A percentile compares a stretch with the other conserved stretches of the same genome.
Evolutionary conservation across 352 stramenopile species (phyloP).

Genomic region (Globisporangium yorkense): DNA sequence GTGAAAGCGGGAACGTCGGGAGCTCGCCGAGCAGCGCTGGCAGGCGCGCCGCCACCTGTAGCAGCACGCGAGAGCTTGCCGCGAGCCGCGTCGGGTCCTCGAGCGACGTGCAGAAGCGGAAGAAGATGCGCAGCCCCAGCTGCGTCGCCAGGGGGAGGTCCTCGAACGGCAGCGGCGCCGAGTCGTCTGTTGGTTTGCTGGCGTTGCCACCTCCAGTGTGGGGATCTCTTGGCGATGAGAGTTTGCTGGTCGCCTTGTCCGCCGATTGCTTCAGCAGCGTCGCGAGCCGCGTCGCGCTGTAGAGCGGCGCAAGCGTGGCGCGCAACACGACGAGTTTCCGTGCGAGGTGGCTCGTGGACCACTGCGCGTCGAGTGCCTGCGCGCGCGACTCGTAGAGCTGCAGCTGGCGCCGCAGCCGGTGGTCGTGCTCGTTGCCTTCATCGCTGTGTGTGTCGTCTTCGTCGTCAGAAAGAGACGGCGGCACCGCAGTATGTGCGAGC

Average conservation of each 20-base stretch:
- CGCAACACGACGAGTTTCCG: slow-evolving; percentile 40
- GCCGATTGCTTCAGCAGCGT: not conserved
- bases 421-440: not conserved
- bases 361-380: slow-evolving; percentile 21
- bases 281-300: not conserved
- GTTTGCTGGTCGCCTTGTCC: not conserved
- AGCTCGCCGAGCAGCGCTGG: slow-evolving; percentile 48
- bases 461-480: not conserved
- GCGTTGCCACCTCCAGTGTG: too few species aligned
- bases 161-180: slow-evolving; percentile 21
- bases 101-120: slow-evolving; percentile 50
- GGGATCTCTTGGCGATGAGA: too few species aligned
- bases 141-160: slow-evolving; percentile 42
- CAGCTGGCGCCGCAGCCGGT: not conserved
- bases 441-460: not conserved
- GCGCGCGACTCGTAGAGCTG: slow-evolving; percentile 13
- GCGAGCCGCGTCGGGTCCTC: slow-evolving; percentile 20
- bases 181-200: slow-evolving; percentile 8
- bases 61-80: slow-evolving; percentile 26
- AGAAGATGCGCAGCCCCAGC: slow-evolving; percentile 65
- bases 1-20: slow-evolving; percentile 47
- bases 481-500: not conserved
- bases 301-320: slow-evolving; percentile 21
- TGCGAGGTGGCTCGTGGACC: slow-evolving; percentile 18
- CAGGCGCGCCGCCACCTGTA: slow-evolving; percentile 47